A percentile compares a stretch with the other conserved stretches of the same genome.
Evolutionary conservation across 257 asterid genomes (phyloP).

Genomic region (Striga asiatica): DNA sequence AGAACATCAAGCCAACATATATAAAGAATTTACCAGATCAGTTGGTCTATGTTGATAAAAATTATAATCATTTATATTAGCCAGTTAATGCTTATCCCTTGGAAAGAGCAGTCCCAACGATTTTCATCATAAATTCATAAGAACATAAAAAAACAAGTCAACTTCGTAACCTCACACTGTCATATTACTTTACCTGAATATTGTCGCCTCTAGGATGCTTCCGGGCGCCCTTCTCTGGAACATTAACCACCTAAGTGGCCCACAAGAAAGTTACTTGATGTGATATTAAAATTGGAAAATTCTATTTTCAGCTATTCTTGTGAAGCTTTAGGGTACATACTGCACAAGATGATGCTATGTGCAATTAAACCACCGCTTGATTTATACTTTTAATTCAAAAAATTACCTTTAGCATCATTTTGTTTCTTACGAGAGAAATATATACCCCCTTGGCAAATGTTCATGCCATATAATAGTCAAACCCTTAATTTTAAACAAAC

Average conservation of each 20-base stretch:
- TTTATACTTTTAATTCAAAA: too few relatives aligned
- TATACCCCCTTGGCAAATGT: too few relatives aligned
- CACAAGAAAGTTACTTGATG: constrained; percentile 6
- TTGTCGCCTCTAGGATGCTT: constrained; percentile 92
- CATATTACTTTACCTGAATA: constrained; percentile 87
- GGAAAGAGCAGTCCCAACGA: neutral
- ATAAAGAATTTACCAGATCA: too few relatives aligned
- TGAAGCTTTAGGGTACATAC: neutral
- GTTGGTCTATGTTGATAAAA: too few relatives aligned
- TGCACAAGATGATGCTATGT: neutral
- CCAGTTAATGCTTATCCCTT: neutral
- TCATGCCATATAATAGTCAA: too few relatives aligned
- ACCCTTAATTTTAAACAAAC: neutral
- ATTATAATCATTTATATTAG: neutral
- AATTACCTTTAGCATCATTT: neutral
- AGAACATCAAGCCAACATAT: too few relatives aligned
- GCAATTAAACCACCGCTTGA: neutral
- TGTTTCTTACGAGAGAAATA: neutral
- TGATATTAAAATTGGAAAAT: neutral
- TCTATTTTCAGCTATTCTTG: neutral
- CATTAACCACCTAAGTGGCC: constrained; percentile 62
- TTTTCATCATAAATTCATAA: neutral
- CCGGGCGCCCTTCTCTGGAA: constrained; percentile 91
- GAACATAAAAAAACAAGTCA: neutral
- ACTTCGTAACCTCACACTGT: too few relatives aligned